A percentile compares a stretch with the other conserved stretches of the same genome.
Conservation (phyloP, 305 asterid genomes). For the Fraxinus latifolia region DNA sequence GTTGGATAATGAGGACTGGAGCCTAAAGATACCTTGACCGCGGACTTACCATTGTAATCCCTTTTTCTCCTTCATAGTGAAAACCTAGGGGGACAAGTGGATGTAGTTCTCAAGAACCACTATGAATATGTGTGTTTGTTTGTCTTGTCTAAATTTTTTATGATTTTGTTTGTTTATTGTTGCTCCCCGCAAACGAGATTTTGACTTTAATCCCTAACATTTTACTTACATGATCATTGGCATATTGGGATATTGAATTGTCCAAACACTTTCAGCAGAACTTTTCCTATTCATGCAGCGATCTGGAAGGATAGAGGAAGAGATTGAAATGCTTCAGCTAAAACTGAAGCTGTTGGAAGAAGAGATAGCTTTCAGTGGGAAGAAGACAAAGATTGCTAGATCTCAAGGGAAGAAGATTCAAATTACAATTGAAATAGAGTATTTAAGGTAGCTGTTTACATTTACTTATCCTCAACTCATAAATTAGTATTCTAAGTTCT, state of each 20-base stretch:
- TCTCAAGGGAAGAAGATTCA: slow-evolving; percentile 78
- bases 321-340: slow-evolving; percentile 54
- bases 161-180: not conserved
- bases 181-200: not conserved
- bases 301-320: slow-evolving; percentile 71
- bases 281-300: slow-evolving; percentile 43
- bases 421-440: slow-evolving; percentile 74
- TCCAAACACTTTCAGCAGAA: not conserved
- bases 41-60: no score
- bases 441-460: slow-evolving; percentile 50
- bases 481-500: not conserved
- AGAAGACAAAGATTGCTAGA: slow-evolving; percentile 68
- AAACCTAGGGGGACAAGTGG: no score
- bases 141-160: no score
- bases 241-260: not conserved
- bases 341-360: slow-evolving; percentile 70
- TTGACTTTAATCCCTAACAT: not conserved
- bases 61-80: no score
- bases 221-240: not conserved
- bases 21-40: no score
- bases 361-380: slow-evolving; percentile 62
- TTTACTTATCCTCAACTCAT: not conserved
- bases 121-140: not conserved
- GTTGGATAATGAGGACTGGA: no score
- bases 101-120: not conserved